Base-by-base conservation (phyloP, 1,284 basidiomycete species). In the Earliella scabrosa region DNA sequence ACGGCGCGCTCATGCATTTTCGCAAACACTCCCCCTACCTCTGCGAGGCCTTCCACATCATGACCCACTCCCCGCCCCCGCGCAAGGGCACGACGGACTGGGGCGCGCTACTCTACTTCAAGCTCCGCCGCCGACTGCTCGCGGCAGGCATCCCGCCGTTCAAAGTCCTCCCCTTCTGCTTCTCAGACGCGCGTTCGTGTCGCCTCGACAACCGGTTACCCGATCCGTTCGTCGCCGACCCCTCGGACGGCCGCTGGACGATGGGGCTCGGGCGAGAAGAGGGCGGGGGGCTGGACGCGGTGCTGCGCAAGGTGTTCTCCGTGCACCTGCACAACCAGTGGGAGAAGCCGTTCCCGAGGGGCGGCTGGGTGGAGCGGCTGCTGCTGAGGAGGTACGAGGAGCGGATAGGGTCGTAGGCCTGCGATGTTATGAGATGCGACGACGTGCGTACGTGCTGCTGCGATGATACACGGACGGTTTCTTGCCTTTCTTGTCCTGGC, bases 251-350 rank as follows among this genome's bases (percentile, higher is more conserved):
- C 31, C 70, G 79, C 61, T 82, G 85, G 85, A 78, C 79, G 51
- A 71, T 81, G 76, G 78, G 85, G 10, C 57, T 79, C 16, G 80
- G 78, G 0, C 63, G 86, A 49, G 82, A 85, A 60, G 83, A 82
- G 52, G 83, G 82, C 0, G 89, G 88, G 0, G 83, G 82, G 18
- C 75, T 96, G 29, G 87, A 94, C 66, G 66, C 72, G 31, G 83
- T 80, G 56, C 74, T 95, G n/a, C 72, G 77, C 8, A 81, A 88
- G 56, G 81, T 97, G 8, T 97, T 95, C 74, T 83, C 87, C 0
- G 85, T 98, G 26, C 95, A 96, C 75, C 69, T 98, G 63, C 95
- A 97, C 72, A 97, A 97, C 73, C 93, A 94, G 70, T 97, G 95
- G 95, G 82, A 87, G 51, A 94, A 92, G 76, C 68, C 74, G 41